These are phyloP conservation scores for Candida tallmaniae DNA, from an alignment of 805 yeast species.

Conservation along the genomic window DNA sequence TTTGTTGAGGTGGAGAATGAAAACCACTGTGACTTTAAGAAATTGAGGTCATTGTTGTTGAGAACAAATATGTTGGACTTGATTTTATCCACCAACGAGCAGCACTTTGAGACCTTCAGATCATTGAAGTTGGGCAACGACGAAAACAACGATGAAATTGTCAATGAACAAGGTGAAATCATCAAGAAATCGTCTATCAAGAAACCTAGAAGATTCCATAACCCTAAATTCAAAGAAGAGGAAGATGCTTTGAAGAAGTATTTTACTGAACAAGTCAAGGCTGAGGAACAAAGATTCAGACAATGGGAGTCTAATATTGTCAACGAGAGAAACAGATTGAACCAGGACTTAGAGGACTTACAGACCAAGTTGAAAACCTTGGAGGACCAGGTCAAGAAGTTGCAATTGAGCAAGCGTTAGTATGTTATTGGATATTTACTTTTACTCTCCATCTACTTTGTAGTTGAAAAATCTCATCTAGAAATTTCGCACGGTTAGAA, in stretches of 20 bases:
- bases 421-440: background rate
- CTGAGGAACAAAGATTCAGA: slow-evolving; percentile 94
- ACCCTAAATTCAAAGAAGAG: slow-evolving; percentile 94
- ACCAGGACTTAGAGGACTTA: slow-evolving; percentile 88
- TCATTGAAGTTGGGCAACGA: slow-evolving; percentile 54
- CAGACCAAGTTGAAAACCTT: slow-evolving; percentile 69
- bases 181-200: slow-evolving; percentile 24
- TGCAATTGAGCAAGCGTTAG: slow-evolving; percentile 34
- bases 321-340: slow-evolving; percentile 89
- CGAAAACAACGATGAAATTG: slow-evolving; percentile 26
- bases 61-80: slow-evolving; percentile 83
- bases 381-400: slow-evolving; percentile 69
- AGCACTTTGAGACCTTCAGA: slow-evolving; percentile 80
- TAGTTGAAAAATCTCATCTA: background rate
- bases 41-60: slow-evolving; percentile 70
- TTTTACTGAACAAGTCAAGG: slow-evolving; percentile 93
- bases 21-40: slow-evolving; percentile 78
- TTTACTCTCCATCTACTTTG: background rate
- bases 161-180: slow-evolving; percentile 27
- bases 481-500: slow-evolving; percentile 5
- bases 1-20: slow-evolving; percentile 84
- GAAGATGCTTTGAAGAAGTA: slow-evolving; percentile 90
- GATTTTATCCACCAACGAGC: slow-evolving; percentile 71
- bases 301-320: slow-evolving; percentile 98
- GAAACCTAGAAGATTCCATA: slow-evolving; percentile 57